A percentile compares a stretch with the other conserved stretches of the same genome.
phyloP scores from a whole-genome alignment of 805 yeast genomes.

The Monosporozyma siamensis region DNA sequence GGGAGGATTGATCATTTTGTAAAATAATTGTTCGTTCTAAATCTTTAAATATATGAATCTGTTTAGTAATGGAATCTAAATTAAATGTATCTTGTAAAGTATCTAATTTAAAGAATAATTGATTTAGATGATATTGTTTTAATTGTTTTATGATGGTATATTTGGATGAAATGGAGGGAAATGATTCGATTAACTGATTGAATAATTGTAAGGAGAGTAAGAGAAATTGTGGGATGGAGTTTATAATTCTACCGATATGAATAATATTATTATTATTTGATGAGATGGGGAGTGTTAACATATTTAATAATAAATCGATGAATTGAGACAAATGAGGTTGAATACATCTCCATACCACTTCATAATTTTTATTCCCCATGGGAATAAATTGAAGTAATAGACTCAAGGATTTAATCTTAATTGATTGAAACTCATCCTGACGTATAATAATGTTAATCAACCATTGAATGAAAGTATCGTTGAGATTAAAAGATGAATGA shows the following conservation, averaged over 20 bases:
- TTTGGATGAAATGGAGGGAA: constrained; percentile 29
- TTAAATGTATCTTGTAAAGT: constrained; percentile 24
- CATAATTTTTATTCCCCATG: not conserved
- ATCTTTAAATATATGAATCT: constrained; percentile 45
- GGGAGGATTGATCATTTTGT: constrained; percentile 23
- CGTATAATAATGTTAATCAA: not conserved
- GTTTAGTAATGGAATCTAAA: constrained; percentile 47
- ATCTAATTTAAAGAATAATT: constrained; percentile 43
- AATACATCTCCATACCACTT: not conserved
- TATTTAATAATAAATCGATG: not conserved
- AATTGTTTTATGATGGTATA: constrained; percentile 52
- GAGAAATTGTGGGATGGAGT: not conserved
- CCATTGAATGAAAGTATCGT: not conserved
- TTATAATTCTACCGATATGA: not conserved
- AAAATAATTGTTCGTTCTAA: constrained; percentile 30
- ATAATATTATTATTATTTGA: not conserved
- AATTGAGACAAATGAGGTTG: not conserved
- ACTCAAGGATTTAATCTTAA: not conserved
- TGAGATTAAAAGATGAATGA: too few species aligned
- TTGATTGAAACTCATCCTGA: not conserved
- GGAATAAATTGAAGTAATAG: not conserved
- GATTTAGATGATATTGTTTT: constrained; percentile 46
- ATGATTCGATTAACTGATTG: constrained; percentile 6
- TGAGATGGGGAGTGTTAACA: not conserved
- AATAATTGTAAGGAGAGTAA: not conserved